phyloP scores from a whole-genome alignment of 768 basidiomycete species.

The Rubroboletus satanas region DNA sequence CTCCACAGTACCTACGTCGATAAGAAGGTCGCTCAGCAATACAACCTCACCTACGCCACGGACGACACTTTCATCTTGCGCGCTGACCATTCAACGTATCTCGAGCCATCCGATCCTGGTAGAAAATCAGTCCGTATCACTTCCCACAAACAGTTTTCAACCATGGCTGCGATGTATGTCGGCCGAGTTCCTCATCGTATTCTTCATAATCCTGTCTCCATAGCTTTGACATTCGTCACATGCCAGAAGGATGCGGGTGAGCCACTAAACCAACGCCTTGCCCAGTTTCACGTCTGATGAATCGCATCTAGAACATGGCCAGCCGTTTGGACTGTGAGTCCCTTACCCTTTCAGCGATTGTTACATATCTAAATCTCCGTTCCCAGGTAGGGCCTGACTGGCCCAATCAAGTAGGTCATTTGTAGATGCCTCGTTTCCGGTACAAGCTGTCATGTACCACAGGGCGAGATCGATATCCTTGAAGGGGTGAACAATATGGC shows the following conservation, averaged over 20 bases:
- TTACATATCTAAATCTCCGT: too few species aligned
- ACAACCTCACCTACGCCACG: constrained; percentile 32
- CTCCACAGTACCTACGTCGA: constrained; percentile 26
- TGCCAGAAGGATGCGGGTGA: constrained; percentile 33
- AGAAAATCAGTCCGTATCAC: constrained; percentile 30
- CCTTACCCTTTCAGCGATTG: not conserved
- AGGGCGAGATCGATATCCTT: constrained; percentile 47
- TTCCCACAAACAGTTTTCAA: constrained; percentile 19
- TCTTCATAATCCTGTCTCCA: not conserved
- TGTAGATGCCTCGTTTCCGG: not conserved
- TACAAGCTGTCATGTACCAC: not conserved
- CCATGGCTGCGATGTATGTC: constrained; percentile 21
- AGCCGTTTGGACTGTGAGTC: constrained; percentile 22
- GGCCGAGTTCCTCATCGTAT: not conserved
- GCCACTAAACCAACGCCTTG: not conserved
- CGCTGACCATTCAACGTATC: constrained; percentile 25
- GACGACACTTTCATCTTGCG: constrained; percentile 28
- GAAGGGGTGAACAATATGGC: constrained; percentile 43
- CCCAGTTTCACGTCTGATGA: not conserved
- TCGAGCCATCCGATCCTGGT: constrained; percentile 21
- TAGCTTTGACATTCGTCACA: constrained; percentile 31
- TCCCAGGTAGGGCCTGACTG: constrained; percentile 17
- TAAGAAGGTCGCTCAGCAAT: constrained; percentile 17
- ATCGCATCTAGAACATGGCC: constrained; percentile 23
- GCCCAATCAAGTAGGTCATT: constrained; percentile 12